Percentiles rank a stretch among this genome's conserved stretches.
Conservation (phyloP, 2,329 filamentous ascomycete genomes). For the Neurospora sp. region DNA sequence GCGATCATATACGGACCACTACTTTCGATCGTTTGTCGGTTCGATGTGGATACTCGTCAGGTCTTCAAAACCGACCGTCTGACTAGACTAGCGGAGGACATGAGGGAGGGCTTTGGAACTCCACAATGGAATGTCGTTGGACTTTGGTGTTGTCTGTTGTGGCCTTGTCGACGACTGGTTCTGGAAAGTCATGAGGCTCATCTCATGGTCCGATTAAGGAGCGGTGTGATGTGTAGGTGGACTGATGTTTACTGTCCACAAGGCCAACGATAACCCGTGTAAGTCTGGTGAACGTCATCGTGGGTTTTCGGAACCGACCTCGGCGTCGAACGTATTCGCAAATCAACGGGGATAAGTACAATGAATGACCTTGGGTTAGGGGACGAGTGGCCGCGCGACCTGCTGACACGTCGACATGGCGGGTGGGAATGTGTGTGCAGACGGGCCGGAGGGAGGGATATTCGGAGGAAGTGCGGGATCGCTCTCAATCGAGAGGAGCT, state of each 20-base stretch:
- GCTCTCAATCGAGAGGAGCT: no score
- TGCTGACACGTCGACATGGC: conserved; percentile 51
- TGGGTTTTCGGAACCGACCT: background rate
- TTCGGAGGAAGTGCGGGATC: background rate
- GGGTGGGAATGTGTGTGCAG: conserved; percentile 8
- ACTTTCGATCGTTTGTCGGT: background rate
- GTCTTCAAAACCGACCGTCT: no score
- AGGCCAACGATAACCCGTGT: background rate
- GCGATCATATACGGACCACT: background rate
- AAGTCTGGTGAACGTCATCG: background rate
- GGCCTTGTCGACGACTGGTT: background rate
- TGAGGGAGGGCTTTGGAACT: background rate
- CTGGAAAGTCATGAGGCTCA: background rate
- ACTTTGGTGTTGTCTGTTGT: background rate
- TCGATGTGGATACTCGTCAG: background rate
- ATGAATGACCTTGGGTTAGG: background rate
- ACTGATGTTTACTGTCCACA: background rate
- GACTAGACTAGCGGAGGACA: background rate
- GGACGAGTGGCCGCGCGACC: conserved; percentile 44
- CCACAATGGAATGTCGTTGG: background rate
- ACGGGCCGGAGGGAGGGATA: no score
- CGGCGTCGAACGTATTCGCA: background rate
- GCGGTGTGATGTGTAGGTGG: background rate
- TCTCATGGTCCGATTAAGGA: background rate
- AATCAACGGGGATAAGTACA: background rate